phyloP scores from a whole-genome alignment of 177 flowering plant genomes.

The Vitis hybrid region DNA sequence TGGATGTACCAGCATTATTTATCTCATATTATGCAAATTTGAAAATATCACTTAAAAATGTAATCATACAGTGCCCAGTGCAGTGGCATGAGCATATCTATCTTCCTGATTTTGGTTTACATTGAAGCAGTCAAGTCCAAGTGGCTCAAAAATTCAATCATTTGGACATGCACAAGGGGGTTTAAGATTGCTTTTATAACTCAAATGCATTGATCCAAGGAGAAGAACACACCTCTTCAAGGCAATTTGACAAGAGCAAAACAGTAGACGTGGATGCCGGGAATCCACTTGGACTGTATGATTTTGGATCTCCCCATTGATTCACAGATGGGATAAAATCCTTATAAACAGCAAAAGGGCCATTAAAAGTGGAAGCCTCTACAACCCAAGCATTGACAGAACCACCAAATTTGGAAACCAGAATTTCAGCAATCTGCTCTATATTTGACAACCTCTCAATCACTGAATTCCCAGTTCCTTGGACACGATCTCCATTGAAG shows the following conservation, averaged over 20 bases:
- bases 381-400: constrained; percentile 78
- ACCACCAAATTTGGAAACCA: constrained; percentile 73
- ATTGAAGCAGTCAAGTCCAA: background rate
- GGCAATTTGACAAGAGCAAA: constrained; percentile 52
- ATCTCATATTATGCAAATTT: too few relatives aligned
- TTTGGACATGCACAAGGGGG: background rate
- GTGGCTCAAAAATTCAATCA: background rate
- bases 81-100: too few relatives aligned
- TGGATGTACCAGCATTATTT: too few relatives aligned
- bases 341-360: constrained; percentile 81
- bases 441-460: constrained; percentile 65
- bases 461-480: constrained; percentile 71
- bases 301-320: constrained; percentile 68
- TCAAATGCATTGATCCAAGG: too few relatives aligned
- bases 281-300: constrained; percentile 53
- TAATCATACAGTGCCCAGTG: too few relatives aligned
- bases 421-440: constrained; percentile 54
- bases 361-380: constrained; percentile 72
- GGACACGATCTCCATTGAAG: constrained; percentile 78
- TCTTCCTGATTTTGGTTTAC: background rate
- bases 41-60: too few relatives aligned
- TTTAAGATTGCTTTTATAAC: too few relatives aligned
- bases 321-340: constrained; percentile 72
- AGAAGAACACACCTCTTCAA: constrained; percentile 49
- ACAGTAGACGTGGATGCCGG: constrained; percentile 61